phyloP scores from a whole-genome alignment of 148 eudicot species.

The Vaccinium corymbosum region DNA sequence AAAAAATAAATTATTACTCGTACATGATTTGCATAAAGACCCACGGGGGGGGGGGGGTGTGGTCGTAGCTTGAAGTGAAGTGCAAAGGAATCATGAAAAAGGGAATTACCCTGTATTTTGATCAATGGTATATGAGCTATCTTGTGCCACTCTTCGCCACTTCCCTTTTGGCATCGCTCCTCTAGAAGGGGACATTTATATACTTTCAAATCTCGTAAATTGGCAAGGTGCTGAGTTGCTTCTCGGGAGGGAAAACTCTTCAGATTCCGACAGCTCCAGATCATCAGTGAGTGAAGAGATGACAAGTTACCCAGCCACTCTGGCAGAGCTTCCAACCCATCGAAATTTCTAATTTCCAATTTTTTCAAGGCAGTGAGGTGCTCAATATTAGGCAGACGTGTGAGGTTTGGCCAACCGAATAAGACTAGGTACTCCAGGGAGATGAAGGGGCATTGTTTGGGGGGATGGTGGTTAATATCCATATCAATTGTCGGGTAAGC shows the following conservation, averaged over 20 bases:
- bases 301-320: not conserved
- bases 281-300: not conserved
- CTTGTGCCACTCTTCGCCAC: not conserved
- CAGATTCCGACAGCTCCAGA: not conserved
- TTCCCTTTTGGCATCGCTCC: not conserved
- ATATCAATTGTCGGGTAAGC: not conserved
- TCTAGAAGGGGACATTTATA: not conserved
- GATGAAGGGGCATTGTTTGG: not conserved
- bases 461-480: not conserved
- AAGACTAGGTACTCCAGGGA: not conserved
- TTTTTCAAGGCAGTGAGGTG: not conserved
- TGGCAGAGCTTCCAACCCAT: too few relatives aligned
- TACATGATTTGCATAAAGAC: too few relatives aligned
- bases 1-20: too few relatives aligned
- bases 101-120: too few relatives aligned
- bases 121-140: not conserved
- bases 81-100: too few relatives aligned
- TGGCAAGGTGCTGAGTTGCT: not conserved
- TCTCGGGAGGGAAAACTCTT: not conserved
- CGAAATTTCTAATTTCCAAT: not conserved
- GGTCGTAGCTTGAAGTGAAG: too few relatives aligned
- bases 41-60: too few relatives aligned
- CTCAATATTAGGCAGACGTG: not conserved
- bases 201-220: not conserved
- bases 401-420: not conserved